These are phyloP conservation scores for Syncephalastrum contaminatum DNA, from an alignment of 371 early-diverging fungal genomes.

Conservation along the genomic window DNA sequence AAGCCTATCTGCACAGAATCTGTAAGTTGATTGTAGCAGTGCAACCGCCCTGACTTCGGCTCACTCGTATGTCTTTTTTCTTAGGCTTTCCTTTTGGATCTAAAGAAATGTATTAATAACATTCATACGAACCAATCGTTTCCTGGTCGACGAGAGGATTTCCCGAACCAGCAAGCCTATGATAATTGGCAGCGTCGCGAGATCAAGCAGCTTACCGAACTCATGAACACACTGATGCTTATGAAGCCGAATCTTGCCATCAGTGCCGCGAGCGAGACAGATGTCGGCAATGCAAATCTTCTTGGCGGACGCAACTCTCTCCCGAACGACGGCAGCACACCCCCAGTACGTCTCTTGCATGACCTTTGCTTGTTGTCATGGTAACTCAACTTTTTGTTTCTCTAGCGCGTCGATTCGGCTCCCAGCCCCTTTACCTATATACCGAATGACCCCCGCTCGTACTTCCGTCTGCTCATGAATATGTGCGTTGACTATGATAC, in stretches of 20 bases:
- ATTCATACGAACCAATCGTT: slow-evolving; percentile 46
- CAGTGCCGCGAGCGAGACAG: slow-evolving; percentile 29
- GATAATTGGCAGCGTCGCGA: slow-evolving; percentile 50
- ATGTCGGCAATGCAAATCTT: slow-evolving; percentile 36
- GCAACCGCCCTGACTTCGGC: neutral
- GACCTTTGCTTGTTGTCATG: neutral
- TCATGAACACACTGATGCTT: slow-evolving; percentile 47
- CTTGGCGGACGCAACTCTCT: slow-evolving; percentile 13
- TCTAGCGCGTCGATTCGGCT: slow-evolving; percentile 9
- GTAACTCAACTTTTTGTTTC: neutral
- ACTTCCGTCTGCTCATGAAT: slow-evolving; percentile 53
- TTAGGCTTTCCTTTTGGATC: slow-evolving; percentile 43
- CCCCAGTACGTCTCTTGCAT: neutral
- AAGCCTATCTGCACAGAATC: slow-evolving; percentile 45
- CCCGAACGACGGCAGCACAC: too few relatives aligned
- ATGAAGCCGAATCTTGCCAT: slow-evolving; percentile 41
- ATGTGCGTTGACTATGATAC: slow-evolving; percentile 61
- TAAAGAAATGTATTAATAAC: slow-evolving; percentile 49
- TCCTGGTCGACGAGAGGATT: slow-evolving; percentile 51
- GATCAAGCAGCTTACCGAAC: slow-evolving; percentile 41
- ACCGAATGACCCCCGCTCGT: slow-evolving; percentile 57
- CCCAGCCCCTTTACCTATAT: slow-evolving; percentile 48
- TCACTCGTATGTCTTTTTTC: neutral
- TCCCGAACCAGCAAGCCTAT: slow-evolving; percentile 36
- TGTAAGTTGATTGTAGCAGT: slow-evolving; percentile 19